Conservation (phyloP, 2,329 filamentous ascomycete genomes). For the Colletotrichum theobromicola region DNA sequence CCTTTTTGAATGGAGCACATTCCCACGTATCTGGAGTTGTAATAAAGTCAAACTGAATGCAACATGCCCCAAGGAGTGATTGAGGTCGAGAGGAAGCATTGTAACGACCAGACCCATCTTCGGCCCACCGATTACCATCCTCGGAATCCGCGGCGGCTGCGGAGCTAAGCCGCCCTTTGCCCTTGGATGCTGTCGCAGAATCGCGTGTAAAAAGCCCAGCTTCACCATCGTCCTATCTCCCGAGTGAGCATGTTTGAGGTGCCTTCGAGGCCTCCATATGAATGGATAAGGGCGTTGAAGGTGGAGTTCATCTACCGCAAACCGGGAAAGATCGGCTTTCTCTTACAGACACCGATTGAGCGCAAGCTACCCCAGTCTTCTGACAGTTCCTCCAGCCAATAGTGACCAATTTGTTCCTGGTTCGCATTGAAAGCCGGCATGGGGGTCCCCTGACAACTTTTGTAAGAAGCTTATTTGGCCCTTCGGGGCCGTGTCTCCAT, state of each 20-base stretch:
- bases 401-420: background rate
- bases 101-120: background rate
- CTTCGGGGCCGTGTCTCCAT: background rate
- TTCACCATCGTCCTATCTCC: background rate
- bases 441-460: background rate
- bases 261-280: background rate
- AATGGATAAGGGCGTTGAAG: background rate
- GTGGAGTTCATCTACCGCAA: constrained; percentile 6
- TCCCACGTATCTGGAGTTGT: background rate
- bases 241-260: constrained; percentile 13
- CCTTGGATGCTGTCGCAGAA: background rate
- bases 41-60: background rate
- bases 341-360: background rate
- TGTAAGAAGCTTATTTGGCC: constrained; percentile 8
- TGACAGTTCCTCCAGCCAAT: background rate
- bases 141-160: background rate
- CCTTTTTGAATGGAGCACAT: background rate
- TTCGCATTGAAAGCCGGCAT: background rate
- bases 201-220: background rate
- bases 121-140: background rate
- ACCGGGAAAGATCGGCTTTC: background rate
- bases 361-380: background rate
- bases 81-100: background rate
- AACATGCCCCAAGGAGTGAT: background rate
- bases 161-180: background rate